Conservation (phyloP, 441 rosid genomes). For the Gossypium davidsonii region DNA sequence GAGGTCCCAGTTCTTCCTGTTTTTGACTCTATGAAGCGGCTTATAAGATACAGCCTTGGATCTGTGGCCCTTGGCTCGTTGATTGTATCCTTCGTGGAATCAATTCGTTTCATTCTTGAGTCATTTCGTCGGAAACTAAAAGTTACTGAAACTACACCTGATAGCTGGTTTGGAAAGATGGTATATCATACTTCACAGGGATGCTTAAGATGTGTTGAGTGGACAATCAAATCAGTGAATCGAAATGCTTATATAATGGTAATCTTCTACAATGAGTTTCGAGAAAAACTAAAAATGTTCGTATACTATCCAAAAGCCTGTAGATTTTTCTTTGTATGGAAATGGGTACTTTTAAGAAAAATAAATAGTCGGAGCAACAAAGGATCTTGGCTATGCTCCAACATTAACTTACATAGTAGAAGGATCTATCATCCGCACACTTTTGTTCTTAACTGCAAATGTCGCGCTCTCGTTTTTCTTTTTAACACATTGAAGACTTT, state of each 20-base stretch:
- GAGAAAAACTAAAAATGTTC: background rate
- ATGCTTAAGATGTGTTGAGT: slow-evolving; percentile 57
- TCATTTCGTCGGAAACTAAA: slow-evolving; percentile 74
- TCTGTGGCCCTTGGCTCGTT: slow-evolving; percentile 95
- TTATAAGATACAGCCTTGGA: slow-evolving; percentile 78
- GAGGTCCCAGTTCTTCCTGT: slow-evolving; percentile 91
- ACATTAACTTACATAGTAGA: background rate
- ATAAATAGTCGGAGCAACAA: background rate
- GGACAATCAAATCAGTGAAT: slow-evolving; percentile 80
- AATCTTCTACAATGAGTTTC: slow-evolving; percentile 12
- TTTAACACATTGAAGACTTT: background rate
- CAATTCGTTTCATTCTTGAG: slow-evolving; percentile 84
- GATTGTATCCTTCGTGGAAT: slow-evolving; percentile 79
- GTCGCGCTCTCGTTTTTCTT: background rate
- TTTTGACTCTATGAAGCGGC: slow-evolving; percentile 87
- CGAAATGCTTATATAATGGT: slow-evolving; percentile 99
- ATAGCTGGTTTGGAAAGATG: slow-evolving; percentile 56
- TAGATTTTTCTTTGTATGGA: background rate
- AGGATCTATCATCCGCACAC: background rate
- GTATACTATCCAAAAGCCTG: background rate
- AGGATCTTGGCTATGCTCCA: background rate
- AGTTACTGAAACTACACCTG: slow-evolving; percentile 45
- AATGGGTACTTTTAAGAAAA: background rate
- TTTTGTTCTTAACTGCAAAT: background rate
- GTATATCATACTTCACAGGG: slow-evolving; percentile 52